These are phyloP conservation scores for Boletus subparvulus DNA, from an alignment of 768 basidiomycete genomes.

Conservation along the genomic window DNA sequence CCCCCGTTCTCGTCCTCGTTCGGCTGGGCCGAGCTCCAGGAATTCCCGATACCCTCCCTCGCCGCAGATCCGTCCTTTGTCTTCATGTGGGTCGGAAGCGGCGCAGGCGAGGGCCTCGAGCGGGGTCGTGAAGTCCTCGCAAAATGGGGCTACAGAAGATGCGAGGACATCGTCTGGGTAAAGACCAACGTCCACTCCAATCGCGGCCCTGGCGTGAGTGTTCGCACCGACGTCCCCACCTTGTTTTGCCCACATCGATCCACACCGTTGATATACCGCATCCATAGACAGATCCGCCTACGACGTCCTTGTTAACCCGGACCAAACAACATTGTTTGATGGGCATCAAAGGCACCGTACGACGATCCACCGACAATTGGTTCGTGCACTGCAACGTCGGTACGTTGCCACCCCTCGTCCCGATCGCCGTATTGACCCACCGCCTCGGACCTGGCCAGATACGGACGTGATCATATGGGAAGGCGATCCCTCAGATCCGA, in stretches of 20 bases:
- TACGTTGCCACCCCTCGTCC: conserved; percentile 36
- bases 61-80: conserved; percentile 92
- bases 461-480: conserved; percentile 98
- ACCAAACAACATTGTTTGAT: conserved; percentile 97
- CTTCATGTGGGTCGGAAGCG: conserved; percentile 94
- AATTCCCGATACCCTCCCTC: conserved; percentile 76
- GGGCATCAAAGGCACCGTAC: conserved; percentile 95
- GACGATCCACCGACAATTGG: conserved; percentile 91
- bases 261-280: background rate
- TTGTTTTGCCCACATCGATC: background rate
- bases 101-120: conserved; percentile 88
- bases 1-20: conserved; percentile 87
- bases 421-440: background rate
- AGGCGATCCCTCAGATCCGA: conserved; percentile 82
- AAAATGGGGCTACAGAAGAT: conserved; percentile 92
- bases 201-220: conserved; percentile 70
- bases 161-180: conserved; percentile 99
- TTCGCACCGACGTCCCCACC: background rate
- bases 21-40: conserved; percentile 80
- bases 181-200: conserved; percentile 81
- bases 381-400: conserved; percentile 99
- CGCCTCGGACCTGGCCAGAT: conserved; percentile 44
- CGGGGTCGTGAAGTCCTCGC: conserved; percentile 86
- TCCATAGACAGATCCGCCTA: conserved; percentile 76
- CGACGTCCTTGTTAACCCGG: conserved; percentile 79